Base-by-base conservation (phyloP, 176 grass and related monocot species). In the Musa schizocarpa region DNA sequence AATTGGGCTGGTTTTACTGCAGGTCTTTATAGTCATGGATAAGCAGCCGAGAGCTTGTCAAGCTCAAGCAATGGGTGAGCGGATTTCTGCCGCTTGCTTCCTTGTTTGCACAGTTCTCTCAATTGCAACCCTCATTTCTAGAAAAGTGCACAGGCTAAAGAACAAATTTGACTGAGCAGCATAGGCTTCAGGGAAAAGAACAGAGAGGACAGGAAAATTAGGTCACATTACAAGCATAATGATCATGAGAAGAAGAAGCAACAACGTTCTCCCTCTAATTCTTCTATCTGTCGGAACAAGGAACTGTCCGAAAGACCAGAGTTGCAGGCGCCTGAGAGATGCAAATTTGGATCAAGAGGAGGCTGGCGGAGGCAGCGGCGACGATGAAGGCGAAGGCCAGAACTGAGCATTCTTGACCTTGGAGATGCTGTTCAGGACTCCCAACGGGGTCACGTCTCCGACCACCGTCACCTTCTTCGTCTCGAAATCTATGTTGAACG, bases 391-490 rank as follows among this genome's bases (percentile, higher is more conserved):
- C 9, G 85, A 73, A 23, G 84, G 69, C 95, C 95, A 98, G 72
- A 98, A 84, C 81, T 98, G 88, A 0, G 95, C 90, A 80, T 77
- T 83, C 81, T 91, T 98, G 17, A 98, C 82, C 82, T 98, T 98
- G 75, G 88, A 98, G 57, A 98, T 72, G 87, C 83, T 85, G 75
- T 68, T 91, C 71, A 98, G 88, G 20, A 98, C 94, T 2, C 82
- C 88, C 8, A 98, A 81, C 69, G 94, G 94, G 25, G 90, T 98
- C 11, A 98, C 86, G 52, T 93, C 82, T 48, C 94, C 90, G 54
- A 84, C 77, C 63, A 93, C 83, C 9, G 94, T 98, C 63, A 98
- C 94, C 88, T 98, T 98, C 79, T 98, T 98, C 54, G 58, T 80
- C 50, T 82, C 75, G 75, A 93, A 84, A 77, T 98, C 88, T 69